Evolutionary conservation across 2,329 filamentous ascomycete species (phyloP).

Genomic region (Verticillium tricorpus): DNA sequence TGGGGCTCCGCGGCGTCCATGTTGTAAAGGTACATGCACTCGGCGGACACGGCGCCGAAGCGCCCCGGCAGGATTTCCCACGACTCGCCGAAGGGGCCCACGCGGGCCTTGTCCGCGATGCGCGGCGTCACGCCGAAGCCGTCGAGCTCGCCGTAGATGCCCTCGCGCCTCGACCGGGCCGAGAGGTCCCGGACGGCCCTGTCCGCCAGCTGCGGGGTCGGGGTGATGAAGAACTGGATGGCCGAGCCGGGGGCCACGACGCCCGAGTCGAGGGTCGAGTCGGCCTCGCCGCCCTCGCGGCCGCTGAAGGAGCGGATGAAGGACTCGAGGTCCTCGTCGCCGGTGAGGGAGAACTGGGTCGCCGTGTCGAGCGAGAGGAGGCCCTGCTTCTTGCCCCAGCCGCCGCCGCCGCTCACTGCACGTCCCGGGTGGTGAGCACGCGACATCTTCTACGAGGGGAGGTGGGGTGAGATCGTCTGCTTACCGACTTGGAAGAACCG

Average conservation of each 20-base stretch:
- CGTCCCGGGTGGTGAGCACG: not conserved
- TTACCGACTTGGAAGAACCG: not conserved
- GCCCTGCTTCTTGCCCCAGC: conserved; percentile 78
- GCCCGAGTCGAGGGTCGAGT: conserved; percentile 34
- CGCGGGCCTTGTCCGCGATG: not conserved
- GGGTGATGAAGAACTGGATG: conserved; percentile 60
- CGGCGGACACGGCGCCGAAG: conserved; percentile 61
- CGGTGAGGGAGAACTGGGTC: conserved; percentile 40
- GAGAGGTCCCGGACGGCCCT: conserved; percentile 12
- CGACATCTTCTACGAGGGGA: not conserved
- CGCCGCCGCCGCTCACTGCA: conserved; percentile 73
- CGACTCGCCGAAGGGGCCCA: conserved; percentile 17
- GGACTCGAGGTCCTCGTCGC: conserved; percentile 45
- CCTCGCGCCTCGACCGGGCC: conserved; percentile 10
- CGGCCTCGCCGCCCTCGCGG: conserved; percentile 18
- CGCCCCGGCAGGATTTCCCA: conserved; percentile 26
- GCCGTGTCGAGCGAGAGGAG: conserved; percentile 75
- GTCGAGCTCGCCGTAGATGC: conserved; percentile 3
- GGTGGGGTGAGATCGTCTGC: not conserved
- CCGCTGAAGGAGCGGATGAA: conserved; percentile 35
- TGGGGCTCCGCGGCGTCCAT: not conserved
- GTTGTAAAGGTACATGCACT: conserved; percentile 50
- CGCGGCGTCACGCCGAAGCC: conserved; percentile 5
- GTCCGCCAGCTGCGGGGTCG: conserved; percentile 9
- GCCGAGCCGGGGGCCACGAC: conserved; percentile 59